Base-by-base conservation (phyloP, 2,329 filamentous ascomycete genomes). In the Emydomyces testavorans region DNA sequence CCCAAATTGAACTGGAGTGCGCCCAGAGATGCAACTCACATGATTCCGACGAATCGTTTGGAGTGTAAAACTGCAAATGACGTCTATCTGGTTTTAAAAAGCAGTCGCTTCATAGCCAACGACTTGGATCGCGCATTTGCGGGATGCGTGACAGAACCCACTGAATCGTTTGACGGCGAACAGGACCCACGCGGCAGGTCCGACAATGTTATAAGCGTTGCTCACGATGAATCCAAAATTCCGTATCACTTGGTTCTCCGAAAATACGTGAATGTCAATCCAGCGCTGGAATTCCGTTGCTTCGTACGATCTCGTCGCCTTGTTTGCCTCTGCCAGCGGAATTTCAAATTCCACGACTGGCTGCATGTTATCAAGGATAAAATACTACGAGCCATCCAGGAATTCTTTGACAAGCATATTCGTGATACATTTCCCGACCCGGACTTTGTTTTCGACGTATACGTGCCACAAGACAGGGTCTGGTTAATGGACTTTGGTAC, bases 1-100 rank as follows among this genome's bases (percentile, higher is more conserved):
- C 92, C 92, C 0, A 98, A 98, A 66, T 71, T 98, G 39, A 96
- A 96, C 70, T 98, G 92, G 92, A 95, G 89, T 4, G 82, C 88
- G 3, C 92, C 92, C 3, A 94, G 95, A 65, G 92, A 98, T 62
- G 92, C 92, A 6, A 86, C 85, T 18, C 95, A 88, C 83, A 95
- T 98, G 65, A 67, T 81, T 67, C 68, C 77, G 63, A 90, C 74
- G 66, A 98, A 98, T 65, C 93, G 85, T 39, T 83, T 95, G 69
- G 87, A 94, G 65, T 98, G 92, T 66, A 81, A 80, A 3, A 80
- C 79, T 0, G 79, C 92, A 2, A 93, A 92, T 62, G 92, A 98
- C 60, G 79, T 98, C 37, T 98, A 96, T 61, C 75, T 96, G 13
- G 76, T 98, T 1, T 75, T 98, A 11, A 98, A 98, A 69, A 89